phyloP scores from a whole-genome alignment of 108 stramenopile genomes.

The Nitzschia sp. region DNA sequence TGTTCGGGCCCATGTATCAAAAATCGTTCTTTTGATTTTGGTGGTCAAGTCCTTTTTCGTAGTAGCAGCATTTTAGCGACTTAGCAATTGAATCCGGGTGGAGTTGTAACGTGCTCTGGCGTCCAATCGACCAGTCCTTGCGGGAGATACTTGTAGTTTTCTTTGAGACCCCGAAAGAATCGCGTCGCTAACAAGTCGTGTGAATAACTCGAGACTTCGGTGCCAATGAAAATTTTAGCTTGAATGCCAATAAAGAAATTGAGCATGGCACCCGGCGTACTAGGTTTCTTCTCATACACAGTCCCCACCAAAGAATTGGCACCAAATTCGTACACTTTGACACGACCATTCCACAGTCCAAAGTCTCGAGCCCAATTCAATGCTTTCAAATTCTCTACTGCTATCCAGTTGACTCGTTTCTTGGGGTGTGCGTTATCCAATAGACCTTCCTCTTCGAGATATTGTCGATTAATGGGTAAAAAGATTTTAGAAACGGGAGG shows the following conservation, averaged over 20 bases:
- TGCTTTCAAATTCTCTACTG: conserved; percentile 24
- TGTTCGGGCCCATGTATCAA: too few relatives aligned
- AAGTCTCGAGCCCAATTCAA: conserved; percentile 18
- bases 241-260: conserved; percentile 32
- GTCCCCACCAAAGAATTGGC: conserved; percentile 24
- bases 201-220: conserved; percentile 41
- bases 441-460: conserved; percentile 21
- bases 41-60: not conserved
- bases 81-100: conserved; percentile 31
- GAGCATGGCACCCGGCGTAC: conserved; percentile 31
- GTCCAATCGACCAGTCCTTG: conserved; percentile 29
- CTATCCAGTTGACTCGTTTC: conserved; percentile 15
- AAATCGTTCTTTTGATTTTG: too few relatives aligned
- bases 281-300: conserved; percentile 11
- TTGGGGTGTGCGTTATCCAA: not conserved
- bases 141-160: conserved; percentile 35
- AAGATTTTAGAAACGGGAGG: conserved; percentile 29
- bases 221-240: conserved; percentile 36
- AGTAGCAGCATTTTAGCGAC: not conserved
- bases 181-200: conserved; percentile 24
- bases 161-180: conserved; percentile 15
- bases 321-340: conserved; percentile 37
- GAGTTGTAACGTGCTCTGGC: not conserved
- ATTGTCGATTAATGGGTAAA: conserved; percentile 32
- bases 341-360: conserved; percentile 38